A percentile compares a stretch with the other conserved stretches of the same genome.
These are phyloP conservation scores for Raffaelea deltoideospora DNA, from an alignment of 2,329 filamentous ascomycete genomes.

Conservation along the genomic window DNA sequence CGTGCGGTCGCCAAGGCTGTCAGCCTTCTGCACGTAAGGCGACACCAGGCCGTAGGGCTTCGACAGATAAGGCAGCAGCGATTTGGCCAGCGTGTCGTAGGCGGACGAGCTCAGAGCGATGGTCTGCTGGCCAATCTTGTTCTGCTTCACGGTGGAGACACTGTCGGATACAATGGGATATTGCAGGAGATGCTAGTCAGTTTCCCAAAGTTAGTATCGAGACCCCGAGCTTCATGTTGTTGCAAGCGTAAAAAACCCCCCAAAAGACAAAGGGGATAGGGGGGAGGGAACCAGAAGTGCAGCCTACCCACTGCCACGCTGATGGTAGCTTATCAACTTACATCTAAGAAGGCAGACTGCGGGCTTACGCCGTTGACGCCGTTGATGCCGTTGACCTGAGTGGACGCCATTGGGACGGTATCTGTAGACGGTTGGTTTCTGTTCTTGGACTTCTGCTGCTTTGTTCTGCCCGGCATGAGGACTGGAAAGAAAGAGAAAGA, in stretches of 20 bases:
- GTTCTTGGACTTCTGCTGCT: background rate
- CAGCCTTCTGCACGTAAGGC: constrained; percentile 73
- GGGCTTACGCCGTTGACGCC: constrained; percentile 6
- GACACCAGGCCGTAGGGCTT: constrained; percentile 70
- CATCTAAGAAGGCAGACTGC: constrained; percentile 9
- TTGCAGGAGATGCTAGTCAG: constrained; percentile 57
- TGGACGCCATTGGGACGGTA: constrained; percentile 6
- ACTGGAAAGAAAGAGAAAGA: background rate
- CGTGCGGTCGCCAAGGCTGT: constrained; percentile 59
- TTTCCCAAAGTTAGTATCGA: background rate
- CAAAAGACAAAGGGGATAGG: no score
- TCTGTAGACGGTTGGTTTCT: no score
- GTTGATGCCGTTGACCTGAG: constrained; percentile 8
- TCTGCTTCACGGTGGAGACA: constrained; percentile 63
- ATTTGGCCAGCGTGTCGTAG: constrained; percentile 63
- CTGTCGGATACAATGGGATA: constrained; percentile 75
- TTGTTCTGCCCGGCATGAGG: no score
- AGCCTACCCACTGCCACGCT: no score
- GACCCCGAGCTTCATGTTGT: no score
- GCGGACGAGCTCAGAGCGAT: constrained; percentile 59
- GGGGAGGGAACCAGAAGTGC: no score
- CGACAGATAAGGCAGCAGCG: constrained; percentile 62
- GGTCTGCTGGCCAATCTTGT: constrained; percentile 72
- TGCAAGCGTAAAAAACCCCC: no score
- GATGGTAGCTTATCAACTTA: no score